These are phyloP conservation scores for Geranium rotundifolium DNA, from an alignment of 345 rosid species.

Conservation along the genomic window DNA sequence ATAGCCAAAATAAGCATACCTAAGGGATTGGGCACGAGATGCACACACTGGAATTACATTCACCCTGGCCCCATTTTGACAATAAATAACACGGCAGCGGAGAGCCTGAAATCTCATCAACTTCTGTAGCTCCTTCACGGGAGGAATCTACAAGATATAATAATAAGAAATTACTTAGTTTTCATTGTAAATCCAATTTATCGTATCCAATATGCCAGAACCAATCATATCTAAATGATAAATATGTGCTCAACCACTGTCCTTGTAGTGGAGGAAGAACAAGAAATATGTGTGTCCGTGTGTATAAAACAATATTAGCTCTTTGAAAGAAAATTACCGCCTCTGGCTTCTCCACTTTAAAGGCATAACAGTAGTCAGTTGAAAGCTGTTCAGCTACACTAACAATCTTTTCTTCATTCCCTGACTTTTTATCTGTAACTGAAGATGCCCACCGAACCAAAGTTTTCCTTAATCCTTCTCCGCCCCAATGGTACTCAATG, in stretches of 20 bases:
- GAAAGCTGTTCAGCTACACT: conserved; percentile 74
- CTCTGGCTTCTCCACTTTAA: conserved; percentile 48
- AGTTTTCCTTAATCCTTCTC: conserved; percentile 93
- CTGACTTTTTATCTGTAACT: conserved; percentile 39
- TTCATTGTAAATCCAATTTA: background rate
- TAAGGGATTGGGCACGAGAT: conserved; percentile 79
- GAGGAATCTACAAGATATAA: conserved; percentile 43
- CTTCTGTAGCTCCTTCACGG: conserved; percentile 81
- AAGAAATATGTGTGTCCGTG: background rate
- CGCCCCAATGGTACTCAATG: conserved; percentile 98
- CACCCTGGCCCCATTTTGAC: conserved; percentile 71
- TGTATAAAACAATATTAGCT: no score
- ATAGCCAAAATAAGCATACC: no score
- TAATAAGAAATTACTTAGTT: conserved; percentile 4
- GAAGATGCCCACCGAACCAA: conserved; percentile 81
- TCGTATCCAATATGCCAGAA: background rate
- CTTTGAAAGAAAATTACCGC: conserved; percentile 25
- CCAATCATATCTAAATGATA: background rate
- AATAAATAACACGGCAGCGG: conserved; percentile 70
- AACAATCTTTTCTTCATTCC: conserved; percentile 43
- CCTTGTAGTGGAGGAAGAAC: no score
- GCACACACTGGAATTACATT: conserved; percentile 77
- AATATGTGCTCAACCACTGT: background rate
- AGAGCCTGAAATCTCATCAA: conserved; percentile 79
- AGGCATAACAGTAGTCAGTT: conserved; percentile 77